Evolutionary conservation across 2,329 filamentous ascomycete species (phyloP).

Genomic region (Penicillium polonicum): DNA sequence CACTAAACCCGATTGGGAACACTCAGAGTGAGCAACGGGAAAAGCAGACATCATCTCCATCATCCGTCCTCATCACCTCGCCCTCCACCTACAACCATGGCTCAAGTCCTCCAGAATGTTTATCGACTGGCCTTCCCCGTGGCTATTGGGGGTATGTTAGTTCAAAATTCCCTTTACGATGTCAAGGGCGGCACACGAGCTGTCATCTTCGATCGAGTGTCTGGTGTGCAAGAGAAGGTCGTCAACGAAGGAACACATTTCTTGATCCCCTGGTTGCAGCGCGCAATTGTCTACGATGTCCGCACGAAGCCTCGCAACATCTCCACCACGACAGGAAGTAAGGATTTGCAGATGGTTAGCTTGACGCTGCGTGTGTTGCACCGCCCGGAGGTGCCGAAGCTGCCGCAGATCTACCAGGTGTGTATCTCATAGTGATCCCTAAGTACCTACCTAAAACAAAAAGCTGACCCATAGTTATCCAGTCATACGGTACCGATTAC

Average conservation of each 20-base stretch:
- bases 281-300: conserved; percentile 92
- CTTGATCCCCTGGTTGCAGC: conserved; percentile 91
- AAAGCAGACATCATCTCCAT: conserved; percentile 40
- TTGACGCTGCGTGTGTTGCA: conserved; percentile 94
- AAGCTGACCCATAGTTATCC: conserved; percentile 11
- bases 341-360: conserved; percentile 99
- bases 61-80: conserved; percentile 16
- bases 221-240: conserved; percentile 89
- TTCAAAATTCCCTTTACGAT: conserved; percentile 87
- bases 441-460: not conserved
- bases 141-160: conserved; percentile 64
- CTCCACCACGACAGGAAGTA: conserved; percentile 93
- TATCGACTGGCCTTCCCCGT: conserved; percentile 64
- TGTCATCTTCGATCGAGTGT: conserved; percentile 94
- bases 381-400: conserved; percentile 83
- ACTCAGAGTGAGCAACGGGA: conserved; percentile 24
- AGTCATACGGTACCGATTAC: conserved; percentile 98
- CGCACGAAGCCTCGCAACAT: conserved; percentile 97
- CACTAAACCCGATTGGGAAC: conserved; percentile 38
- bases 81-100: conserved; percentile 42
- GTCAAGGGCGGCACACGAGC: conserved; percentile 92
- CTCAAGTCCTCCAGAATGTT: conserved; percentile 37
- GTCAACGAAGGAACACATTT: conserved; percentile 97
- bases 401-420: conserved; percentile 99
- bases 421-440: not conserved